Conservation (phyloP, 768 basidiomycete genomes). For the Pleurotus sapidus region DNA sequence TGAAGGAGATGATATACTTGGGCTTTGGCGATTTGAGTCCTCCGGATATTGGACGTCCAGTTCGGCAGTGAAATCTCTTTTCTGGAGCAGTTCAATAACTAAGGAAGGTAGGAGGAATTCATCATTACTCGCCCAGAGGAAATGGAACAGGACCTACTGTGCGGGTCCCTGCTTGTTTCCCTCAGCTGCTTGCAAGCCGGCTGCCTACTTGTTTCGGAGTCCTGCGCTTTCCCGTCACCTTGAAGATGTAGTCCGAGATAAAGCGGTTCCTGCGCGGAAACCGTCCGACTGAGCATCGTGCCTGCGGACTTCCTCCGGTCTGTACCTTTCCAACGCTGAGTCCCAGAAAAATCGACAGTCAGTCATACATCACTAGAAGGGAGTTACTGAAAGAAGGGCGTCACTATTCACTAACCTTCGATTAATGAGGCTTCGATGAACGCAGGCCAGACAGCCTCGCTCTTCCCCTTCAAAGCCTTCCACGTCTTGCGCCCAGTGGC, state of each 20-base stretch:
- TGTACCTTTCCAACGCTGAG: conserved; percentile 54
- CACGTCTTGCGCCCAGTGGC: conserved; percentile 53
- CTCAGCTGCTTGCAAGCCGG: conserved; percentile 69
- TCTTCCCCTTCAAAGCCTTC: conserved; percentile 50
- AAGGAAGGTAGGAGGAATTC: not conserved
- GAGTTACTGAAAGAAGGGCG: not conserved
- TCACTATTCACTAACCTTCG: conserved; percentile 42
- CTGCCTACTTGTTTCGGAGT: conserved; percentile 72
- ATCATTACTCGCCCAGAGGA: not conserved
- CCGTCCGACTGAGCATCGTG: conserved; percentile 48
- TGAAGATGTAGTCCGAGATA: conserved; percentile 61
- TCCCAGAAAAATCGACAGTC: conserved; percentile 1
- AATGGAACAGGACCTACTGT: conserved; percentile 39
- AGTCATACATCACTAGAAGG: not conserved
- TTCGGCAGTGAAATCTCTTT: not conserved
- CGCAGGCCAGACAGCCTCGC: conserved; percentile 63
- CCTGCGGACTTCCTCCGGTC: conserved; percentile 51
- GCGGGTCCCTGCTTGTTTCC: conserved; percentile 55
- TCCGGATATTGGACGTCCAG: not conserved
- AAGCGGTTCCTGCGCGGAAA: conserved; percentile 68
- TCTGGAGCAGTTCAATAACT: conserved; percentile 21
- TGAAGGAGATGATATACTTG: not conserved
- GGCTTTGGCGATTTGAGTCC: not conserved
- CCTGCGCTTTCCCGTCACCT: conserved; percentile 49
- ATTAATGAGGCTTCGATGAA: conserved; percentile 58